phyloP scores from a whole-genome alignment of 2,329 filamentous ascomycete species.

The Alternaria sp. region DNA sequence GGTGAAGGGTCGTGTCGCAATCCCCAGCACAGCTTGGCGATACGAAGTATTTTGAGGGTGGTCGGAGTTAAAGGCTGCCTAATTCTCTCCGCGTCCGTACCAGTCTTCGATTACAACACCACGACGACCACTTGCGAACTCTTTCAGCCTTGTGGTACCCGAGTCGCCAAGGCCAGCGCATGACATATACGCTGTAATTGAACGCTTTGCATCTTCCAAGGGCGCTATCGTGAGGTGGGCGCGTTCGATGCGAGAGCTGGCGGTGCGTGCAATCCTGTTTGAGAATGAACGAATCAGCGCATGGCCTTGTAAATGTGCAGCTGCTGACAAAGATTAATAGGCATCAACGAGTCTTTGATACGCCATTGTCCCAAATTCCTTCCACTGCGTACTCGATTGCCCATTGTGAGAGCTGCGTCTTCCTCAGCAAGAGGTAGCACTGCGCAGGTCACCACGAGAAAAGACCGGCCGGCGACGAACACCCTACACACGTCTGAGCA shows the following conservation, averaged over 20 bases:
- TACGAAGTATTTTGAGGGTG: slow-evolving; percentile 15
- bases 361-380: not conserved
- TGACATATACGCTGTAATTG: slow-evolving; percentile 1
- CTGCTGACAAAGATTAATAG: slow-evolving; percentile 14
- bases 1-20: slow-evolving; percentile 16
- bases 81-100: slow-evolving; percentile 22
- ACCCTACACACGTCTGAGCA: not conserved
- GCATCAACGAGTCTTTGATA: not conserved
- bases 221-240: slow-evolving; percentile 14
- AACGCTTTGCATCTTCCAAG: not conserved
- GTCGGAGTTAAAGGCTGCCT: slow-evolving; percentile 34
- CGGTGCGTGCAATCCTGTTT: slow-evolving; percentile 7
- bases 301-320: slow-evolving; percentile 1
- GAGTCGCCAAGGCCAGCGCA: slow-evolving; percentile 23
- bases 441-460: not conserved
- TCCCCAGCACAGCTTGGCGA: slow-evolving; percentile 18
- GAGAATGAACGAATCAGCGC: slow-evolving; percentile 15
- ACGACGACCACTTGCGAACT: not conserved
- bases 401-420: slow-evolving; percentile 2
- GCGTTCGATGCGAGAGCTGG: slow-evolving; percentile 11
- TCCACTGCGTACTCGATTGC: not conserved
- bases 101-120: slow-evolving; percentile 14
- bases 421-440: slow-evolving; percentile 5
- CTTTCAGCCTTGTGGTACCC: not conserved
- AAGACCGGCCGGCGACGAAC: not conserved